Evolutionary conservation across 352 stramenopile genomes (phyloP).

Genomic region (Pythium dissimile): DNA sequence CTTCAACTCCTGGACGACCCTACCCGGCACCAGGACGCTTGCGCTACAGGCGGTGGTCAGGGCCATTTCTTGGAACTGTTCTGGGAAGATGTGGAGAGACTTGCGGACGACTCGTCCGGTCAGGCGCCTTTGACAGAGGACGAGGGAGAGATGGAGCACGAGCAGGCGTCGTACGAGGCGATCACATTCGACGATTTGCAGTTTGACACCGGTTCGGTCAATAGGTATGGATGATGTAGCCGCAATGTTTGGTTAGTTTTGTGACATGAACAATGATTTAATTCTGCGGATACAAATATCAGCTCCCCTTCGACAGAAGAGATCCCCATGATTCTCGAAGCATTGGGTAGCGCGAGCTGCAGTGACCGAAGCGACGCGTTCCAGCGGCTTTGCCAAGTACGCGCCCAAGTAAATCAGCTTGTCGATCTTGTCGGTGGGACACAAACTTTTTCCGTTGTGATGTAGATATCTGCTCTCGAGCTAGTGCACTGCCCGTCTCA

Average conservation of each 20-base stretch:
- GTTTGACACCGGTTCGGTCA: conserved; percentile 5
- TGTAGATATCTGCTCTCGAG: conserved; percentile 48
- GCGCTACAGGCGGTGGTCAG: background rate
- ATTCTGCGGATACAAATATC: no score
- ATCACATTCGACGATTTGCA: conserved; percentile 22
- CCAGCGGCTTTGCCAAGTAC: conserved; percentile 34
- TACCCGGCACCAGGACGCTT: background rate
- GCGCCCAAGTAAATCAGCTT: no score
- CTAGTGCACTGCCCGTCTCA: conserved; percentile 47
- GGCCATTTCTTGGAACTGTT: conserved; percentile 2
- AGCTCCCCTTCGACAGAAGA: conserved; percentile 42
- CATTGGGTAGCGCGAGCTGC: conserved; percentile 18
- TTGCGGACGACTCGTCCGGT: background rate
- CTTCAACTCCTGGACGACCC: background rate
- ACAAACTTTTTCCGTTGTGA: no score
- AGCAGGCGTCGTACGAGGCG: conserved; percentile 14
- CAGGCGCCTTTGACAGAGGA: background rate
- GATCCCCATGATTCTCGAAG: conserved; percentile 27
- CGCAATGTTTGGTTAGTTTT: no score
- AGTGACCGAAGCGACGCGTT: conserved; percentile 22
- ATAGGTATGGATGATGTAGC: conserved; percentile 17
- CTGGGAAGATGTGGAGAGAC: background rate
- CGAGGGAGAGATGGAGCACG: background rate
- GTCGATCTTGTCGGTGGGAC: no score
- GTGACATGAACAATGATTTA: no score